Conservation (phyloP, 2,329 filamentous ascomycete species). For the Xylaria hypoxylon region DNA sequence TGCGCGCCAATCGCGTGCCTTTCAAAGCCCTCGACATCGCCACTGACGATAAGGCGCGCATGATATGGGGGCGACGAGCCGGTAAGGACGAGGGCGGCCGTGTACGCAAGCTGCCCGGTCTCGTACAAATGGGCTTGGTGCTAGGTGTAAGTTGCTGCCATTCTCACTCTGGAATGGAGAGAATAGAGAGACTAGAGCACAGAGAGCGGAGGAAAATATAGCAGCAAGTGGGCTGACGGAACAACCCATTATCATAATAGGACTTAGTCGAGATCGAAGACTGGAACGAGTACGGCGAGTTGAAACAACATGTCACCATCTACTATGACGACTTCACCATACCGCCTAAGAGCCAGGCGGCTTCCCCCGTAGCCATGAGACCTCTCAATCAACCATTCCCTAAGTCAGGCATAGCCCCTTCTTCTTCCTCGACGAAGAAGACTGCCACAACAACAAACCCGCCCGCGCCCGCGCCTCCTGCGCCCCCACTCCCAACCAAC, state of each 20-base stretch:
- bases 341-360: conserved; percentile 65
- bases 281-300: conserved; percentile 98
- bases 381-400: conserved; percentile 47
- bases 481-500: conserved; percentile 45
- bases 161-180: not conserved
- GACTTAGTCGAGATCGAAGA: conserved; percentile 95
- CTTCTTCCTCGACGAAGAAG: conserved; percentile 49
- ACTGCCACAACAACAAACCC: conserved; percentile 33
- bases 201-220: not conserved
- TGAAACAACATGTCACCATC: conserved; percentile 84
- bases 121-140: conserved; percentile 88
- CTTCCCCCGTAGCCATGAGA: conserved; percentile 54
- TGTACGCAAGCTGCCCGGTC: conserved; percentile 81
- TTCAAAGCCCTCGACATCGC: conserved; percentile 94
- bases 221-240: conserved; percentile 24
- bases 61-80: conserved; percentile 86
- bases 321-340: conserved; percentile 73
- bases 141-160: conserved; percentile 76
- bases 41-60: conserved; percentile 87
- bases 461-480: conserved; percentile 40
- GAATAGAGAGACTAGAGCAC: not conserved
- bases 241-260: conserved; percentile 58
- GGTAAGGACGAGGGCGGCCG: conserved; percentile 75
- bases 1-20: conserved; percentile 92
- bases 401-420: conserved; percentile 54